A percentile compares a stretch with the other conserved stretches of the same genome.
Conservation (phyloP, 192 early-diverging fungal genomes). For the Obelidium mucronatum region DNA sequence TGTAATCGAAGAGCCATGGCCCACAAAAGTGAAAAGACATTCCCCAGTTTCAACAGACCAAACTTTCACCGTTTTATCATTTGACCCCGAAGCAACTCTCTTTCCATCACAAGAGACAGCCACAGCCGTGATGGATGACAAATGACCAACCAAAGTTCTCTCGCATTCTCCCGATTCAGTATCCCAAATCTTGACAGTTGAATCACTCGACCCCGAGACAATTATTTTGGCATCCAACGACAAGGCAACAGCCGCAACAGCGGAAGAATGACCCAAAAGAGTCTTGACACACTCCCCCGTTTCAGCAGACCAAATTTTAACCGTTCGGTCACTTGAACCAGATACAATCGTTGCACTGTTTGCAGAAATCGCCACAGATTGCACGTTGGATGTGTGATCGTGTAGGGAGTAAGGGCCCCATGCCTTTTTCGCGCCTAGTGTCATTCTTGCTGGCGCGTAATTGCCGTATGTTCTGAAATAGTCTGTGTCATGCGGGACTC, state of each 20-base stretch:
- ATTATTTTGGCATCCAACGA: background rate
- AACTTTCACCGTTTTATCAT: slow-evolving; percentile 68
- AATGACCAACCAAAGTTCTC: slow-evolving; percentile 43
- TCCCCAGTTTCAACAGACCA: slow-evolving; percentile 22
- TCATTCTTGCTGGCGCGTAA: background rate
- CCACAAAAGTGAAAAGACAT: background rate
- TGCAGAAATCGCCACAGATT: background rate
- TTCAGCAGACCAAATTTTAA: background rate
- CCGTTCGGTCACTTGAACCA: background rate
- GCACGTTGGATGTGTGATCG: background rate
- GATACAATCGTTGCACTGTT: background rate
- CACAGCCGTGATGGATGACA: background rate
- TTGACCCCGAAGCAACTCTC: slow-evolving; percentile 47
- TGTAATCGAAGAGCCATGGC: background rate
- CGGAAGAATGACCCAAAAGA: background rate
- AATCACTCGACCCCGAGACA: slow-evolving; percentile 12
- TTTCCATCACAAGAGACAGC: slow-evolving; percentile 2
- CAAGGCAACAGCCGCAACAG: slow-evolving; percentile 18
- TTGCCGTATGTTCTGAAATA: background rate
- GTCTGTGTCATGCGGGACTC: background rate
- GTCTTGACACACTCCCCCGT: too few relatives aligned
- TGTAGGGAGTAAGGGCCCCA: background rate
- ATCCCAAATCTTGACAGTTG: slow-evolving; percentile 27
- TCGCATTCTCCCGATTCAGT: slow-evolving; percentile 28
- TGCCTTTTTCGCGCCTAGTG: background rate